Conservation (phyloP, 257 asterid genomes). For the Nicotiana tomentosiformis region DNA sequence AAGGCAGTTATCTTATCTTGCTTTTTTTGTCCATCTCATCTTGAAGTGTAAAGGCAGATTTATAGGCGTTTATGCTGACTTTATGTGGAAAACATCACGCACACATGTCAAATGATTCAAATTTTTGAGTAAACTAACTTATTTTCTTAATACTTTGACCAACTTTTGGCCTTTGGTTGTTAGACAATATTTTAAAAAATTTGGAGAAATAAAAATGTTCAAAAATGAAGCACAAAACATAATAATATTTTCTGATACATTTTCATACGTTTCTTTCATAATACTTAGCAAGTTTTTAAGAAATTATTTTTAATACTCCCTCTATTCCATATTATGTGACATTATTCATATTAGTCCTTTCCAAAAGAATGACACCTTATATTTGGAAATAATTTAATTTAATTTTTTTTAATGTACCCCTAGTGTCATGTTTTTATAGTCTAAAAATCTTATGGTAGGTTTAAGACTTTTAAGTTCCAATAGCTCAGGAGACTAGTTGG, state of each 20-base stretch:
- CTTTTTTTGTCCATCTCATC: background rate
- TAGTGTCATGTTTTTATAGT: background rate
- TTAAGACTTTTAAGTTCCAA: too few relatives aligned
- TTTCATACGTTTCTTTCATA: background rate
- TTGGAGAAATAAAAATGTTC: background rate
- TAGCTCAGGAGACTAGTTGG: too few relatives aligned
- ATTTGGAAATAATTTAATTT: background rate
- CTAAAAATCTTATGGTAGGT: too few relatives aligned
- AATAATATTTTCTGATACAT: too few relatives aligned
- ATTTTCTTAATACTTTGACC: too few relatives aligned
- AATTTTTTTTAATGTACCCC: background rate
- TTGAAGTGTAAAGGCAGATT: constrained; percentile 5
- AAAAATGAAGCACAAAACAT: too few relatives aligned
- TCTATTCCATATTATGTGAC: background rate
- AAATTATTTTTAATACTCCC: background rate
- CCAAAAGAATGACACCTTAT: background rate
- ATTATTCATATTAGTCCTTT: background rate
- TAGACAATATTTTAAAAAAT: background rate
- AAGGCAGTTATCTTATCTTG: background rate
- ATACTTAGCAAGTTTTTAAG: background rate
- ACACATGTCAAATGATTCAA: too few relatives aligned
- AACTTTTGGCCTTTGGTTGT: too few relatives aligned
- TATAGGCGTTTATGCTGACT: background rate
- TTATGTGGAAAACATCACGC: too few relatives aligned
- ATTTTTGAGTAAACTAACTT: too few relatives aligned